Conservation (phyloP, 257 asterid genomes). For the Nicotiana obtusifolia region DNA sequence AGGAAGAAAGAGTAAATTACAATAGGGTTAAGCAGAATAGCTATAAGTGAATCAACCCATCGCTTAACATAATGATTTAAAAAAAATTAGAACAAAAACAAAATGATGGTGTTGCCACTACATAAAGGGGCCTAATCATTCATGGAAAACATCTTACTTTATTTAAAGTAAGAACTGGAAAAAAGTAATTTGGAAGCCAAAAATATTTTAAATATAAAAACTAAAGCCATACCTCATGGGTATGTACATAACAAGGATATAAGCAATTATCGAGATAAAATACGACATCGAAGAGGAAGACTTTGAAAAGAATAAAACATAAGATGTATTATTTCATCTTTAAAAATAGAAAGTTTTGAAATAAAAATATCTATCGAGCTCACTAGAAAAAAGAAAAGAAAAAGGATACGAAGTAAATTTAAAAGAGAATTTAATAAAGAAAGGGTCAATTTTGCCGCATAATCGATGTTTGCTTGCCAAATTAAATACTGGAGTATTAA, state of each 20-base stretch:
- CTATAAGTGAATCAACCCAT: background rate
- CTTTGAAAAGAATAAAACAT: background rate
- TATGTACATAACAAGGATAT: background rate
- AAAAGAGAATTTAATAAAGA: background rate
- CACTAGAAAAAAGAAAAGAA: too few species aligned
- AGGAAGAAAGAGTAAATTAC: slow-evolving; percentile 6
- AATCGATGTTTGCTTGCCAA: background rate
- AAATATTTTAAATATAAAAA: background rate
- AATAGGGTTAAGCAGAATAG: background rate
- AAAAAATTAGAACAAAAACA: slow-evolving; percentile 15
- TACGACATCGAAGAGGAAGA: background rate
- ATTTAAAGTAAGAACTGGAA: slow-evolving; percentile 28
- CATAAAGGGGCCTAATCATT: slow-evolving; percentile 23
- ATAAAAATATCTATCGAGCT: background rate
- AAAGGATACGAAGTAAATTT: background rate
- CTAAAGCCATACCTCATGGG: background rate
- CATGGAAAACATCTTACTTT: slow-evolving; percentile 35
- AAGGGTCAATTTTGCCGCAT: background rate
- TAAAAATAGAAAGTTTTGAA: background rate
- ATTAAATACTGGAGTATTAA: background rate
- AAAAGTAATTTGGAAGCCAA: background rate
- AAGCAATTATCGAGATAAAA: background rate
- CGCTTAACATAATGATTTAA: slow-evolving; percentile 30
- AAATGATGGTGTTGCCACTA: slow-evolving; percentile 44
- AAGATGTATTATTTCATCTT: background rate